These are phyloP conservation scores for Pythium coloratum DNA, from an alignment of 352 stramenopile genomes.

Conservation along the genomic window DNA sequence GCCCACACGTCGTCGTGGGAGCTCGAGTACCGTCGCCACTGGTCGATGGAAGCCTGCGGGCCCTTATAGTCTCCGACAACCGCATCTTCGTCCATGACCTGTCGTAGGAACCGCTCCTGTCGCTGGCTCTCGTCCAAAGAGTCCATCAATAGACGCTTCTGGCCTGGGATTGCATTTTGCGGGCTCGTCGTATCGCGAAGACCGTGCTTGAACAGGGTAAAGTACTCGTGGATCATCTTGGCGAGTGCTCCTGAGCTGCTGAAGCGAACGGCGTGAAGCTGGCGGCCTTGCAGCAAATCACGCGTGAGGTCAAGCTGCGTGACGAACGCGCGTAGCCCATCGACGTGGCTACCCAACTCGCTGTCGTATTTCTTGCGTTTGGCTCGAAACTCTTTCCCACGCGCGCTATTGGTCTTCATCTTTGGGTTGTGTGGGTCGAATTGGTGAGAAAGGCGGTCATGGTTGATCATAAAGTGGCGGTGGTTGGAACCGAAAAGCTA, in stretches of 20 bases:
- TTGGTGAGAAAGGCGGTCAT: background rate
- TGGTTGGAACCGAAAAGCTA: too few species aligned
- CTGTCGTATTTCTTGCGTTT: background rate
- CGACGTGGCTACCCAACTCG: background rate
- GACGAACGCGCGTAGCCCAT: background rate
- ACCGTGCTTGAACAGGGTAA: conserved; percentile 7
- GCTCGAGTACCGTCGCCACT: conserved; percentile 18
- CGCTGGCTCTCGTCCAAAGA: background rate
- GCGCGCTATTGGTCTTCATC: conserved; percentile 20
- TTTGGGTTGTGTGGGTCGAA: background rate
- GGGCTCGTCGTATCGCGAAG: background rate
- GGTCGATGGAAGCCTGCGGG: background rate
- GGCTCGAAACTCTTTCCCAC: conserved; percentile 19
- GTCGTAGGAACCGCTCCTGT: conserved; percentile 12
- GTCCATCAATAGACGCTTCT: background rate
- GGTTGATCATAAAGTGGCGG: too few species aligned
- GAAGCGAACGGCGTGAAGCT: background rate
- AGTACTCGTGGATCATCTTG: conserved; percentile 14
- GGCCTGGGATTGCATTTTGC: background rate
- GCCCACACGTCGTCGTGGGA: conserved; percentile 6
- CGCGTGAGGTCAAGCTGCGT: background rate
- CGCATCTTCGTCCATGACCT: conserved; percentile 8
- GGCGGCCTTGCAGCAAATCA: background rate
- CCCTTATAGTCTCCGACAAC: background rate
- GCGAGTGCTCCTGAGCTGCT: conserved; percentile 1